Conservation (phyloP, 2,329 filamentous ascomycete genomes). For the Torrubiella hemipterigena region DNA sequence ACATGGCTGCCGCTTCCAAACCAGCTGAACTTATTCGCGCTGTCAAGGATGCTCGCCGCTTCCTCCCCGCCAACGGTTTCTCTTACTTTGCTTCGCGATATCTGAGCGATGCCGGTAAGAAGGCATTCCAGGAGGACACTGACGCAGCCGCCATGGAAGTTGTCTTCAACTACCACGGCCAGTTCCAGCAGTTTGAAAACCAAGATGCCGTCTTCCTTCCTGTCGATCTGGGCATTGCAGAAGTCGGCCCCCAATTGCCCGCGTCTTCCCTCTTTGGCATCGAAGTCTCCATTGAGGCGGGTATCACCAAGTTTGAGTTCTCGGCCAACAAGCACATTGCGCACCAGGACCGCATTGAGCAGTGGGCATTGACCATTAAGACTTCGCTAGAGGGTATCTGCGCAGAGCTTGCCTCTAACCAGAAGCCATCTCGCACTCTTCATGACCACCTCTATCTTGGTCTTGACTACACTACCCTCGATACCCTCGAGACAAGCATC, state of each 20-base stretch:
- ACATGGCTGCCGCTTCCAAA: constrained; percentile 2
- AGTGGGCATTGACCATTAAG: not conserved
- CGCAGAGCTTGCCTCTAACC: no score
- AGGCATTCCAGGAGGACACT: constrained; percentile 20
- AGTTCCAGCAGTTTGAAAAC: constrained; percentile 27
- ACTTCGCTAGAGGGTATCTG: not conserved
- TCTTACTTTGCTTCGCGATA: constrained; percentile 24
- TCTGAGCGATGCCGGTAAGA: constrained; percentile 14
- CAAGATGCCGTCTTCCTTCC: constrained; percentile 10
- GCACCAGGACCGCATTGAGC: not conserved
- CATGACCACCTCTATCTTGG: no score
- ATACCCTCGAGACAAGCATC: no score
- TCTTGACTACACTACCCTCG: no score
- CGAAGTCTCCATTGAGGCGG: not conserved
- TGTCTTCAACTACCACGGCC: constrained; percentile 35
- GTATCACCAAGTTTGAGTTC: not conserved
- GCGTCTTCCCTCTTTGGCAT: not conserved
- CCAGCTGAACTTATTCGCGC: constrained; percentile 6
- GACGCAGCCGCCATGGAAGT: constrained; percentile 27
- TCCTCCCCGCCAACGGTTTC: constrained; percentile 20
- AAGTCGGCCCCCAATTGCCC: not conserved
- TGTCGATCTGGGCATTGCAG: not conserved
- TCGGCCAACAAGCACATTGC: not conserved
- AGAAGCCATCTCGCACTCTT: no score
- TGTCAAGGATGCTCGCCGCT: constrained; percentile 22